A percentile compares a stretch with the other conserved stretches of the same genome.
Conservation (phyloP, 2,329 filamentous ascomycete species). For the Fusarium mundagurra region DNA sequence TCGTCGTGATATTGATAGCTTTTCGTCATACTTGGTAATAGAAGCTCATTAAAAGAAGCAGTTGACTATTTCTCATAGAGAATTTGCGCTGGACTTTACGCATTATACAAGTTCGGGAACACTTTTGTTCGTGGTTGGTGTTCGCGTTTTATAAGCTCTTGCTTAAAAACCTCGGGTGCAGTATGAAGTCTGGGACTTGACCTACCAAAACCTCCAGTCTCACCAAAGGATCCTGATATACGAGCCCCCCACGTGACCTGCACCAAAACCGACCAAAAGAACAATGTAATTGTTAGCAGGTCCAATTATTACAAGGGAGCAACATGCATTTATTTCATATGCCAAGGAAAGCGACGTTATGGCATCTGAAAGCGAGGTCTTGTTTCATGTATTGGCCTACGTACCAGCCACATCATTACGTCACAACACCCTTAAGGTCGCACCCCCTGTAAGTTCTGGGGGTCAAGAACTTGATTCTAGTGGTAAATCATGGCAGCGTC, state of each 20-base stretch:
- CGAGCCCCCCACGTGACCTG: not conserved
- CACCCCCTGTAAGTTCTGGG: not conserved
- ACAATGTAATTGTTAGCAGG: not conserved
- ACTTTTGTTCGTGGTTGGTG: not conserved
- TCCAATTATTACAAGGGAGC: not conserved
- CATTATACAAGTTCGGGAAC: no score
- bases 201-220: not conserved
- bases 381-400: not conserved
- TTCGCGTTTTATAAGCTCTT: not conserved
- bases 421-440: not conserved
- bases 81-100: no score
- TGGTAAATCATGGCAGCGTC: conserved; percentile 22
- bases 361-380: not conserved
- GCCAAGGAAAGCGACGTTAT: not conserved
- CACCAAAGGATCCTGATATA: not conserved
- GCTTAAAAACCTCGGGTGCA: not conserved
- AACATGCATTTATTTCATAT: not conserved
- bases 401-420: conserved; percentile 9
- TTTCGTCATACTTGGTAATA: not conserved
- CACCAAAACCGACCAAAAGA: not conserved
- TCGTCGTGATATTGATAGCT: not conserved
- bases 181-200: not conserved
- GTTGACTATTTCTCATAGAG: not conserved
- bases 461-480: conserved; percentile 17
- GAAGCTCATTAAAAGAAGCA: not conserved